Conservation (phyloP, 1,284 basidiomycete species). For the Leccinum cinnamomeum region DNA sequence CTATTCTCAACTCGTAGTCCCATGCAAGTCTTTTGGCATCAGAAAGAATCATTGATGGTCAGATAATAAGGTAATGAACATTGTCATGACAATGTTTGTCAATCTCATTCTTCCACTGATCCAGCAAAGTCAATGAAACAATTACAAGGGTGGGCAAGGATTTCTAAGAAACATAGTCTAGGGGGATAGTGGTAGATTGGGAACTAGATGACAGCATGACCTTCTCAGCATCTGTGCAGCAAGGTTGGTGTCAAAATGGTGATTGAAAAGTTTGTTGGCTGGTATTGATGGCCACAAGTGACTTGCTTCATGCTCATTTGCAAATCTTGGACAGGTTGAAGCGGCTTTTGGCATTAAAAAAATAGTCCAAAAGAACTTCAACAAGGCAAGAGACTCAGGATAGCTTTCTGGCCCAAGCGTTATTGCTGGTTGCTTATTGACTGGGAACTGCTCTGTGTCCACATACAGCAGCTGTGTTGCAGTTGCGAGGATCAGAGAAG, state of each 20-base stretch:
- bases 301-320: conserved; percentile 37
- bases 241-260: conserved; percentile 43
- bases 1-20: no score
- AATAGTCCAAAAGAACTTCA: conserved; percentile 58
- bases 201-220: conserved; percentile 22
- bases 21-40: no score
- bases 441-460: conserved; percentile 53
- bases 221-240: conserved; percentile 22
- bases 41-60: no score
- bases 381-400: conserved; percentile 55
- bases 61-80: no score
- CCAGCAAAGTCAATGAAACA: no score
- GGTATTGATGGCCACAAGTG: conserved; percentile 42
- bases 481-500: conserved; percentile 43
- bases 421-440: conserved; percentile 50
- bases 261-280: conserved; percentile 62
- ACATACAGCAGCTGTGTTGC: conserved; percentile 49
- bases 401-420: conserved; percentile 13
- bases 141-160: no score
- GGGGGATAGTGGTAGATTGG: conserved; percentile 35
- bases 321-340: conserved; percentile 27
- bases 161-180: conserved; percentile 56
- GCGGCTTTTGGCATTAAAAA: conserved; percentile 41
- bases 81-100: no score
- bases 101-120: no score